Evolutionary conservation across 2,329 filamentous ascomycete genomes (phyloP), one percentile per base, ranked within the genome.

Genomic region (Diaporthe vaccinii): DNA sequence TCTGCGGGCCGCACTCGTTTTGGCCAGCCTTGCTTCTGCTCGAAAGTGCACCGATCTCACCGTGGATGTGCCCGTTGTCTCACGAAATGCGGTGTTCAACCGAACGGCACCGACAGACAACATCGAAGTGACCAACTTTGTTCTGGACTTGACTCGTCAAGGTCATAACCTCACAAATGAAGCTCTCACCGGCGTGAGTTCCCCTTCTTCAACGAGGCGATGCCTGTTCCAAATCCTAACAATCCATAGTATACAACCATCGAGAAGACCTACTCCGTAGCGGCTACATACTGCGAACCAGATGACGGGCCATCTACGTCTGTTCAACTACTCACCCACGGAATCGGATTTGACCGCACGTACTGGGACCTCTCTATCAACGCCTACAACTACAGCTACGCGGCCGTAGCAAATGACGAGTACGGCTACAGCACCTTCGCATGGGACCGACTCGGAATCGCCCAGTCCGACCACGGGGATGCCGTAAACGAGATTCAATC

Each of bases 251-350:
- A 89, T 78, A 79, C 84, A 39, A 89, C 86, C 0, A 82, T 91
- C 22, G 80, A 83, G 2, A 90, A 89, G 44, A 84, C 83, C 34
- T 93, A 92, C 83, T 81, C 88, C 6, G 89, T 93, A 65, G 89
- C 86, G 6, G 88, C 90, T 0, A 90, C 89, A 14, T 92, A 92
- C 84, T 94, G 92, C 82, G 83, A 86, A 72, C 91, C 92, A 0
- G 85, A 88, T 75, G 79, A 78, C 8, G 87, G 84, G 14, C 82
- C 86, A 15, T 80, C 85, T 70, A 59, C 80, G 79, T 81, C 78
- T 4, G 76, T 88, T 2, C 88, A 90, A 78, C 75, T 91, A 28
- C 80, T 91, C 20, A 87, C 86, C 1, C 88, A 90, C 78, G 89
- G 89, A 39, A 86, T 90, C 78, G 88, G 87, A 14, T 90, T 90